phyloP scores from a whole-genome alignment of 495 filamentous ascomycete species.

The Podospora pseudoanserina region DNA sequence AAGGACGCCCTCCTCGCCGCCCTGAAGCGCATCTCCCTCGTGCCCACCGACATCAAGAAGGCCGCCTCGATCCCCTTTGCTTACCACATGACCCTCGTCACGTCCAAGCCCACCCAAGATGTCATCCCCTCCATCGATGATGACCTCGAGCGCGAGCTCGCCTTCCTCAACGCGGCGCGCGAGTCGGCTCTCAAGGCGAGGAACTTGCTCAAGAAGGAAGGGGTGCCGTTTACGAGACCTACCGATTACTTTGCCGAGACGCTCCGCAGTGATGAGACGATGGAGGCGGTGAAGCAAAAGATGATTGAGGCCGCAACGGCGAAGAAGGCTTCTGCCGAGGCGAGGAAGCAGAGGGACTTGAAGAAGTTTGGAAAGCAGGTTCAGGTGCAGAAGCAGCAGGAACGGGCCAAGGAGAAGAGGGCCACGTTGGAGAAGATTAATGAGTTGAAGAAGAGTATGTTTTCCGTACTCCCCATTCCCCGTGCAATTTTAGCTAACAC shows the following conservation, averaged over 20 bases:
- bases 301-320: slow-evolving; percentile 84
- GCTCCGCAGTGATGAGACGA: slow-evolving; percentile 97
- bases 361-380: slow-evolving; percentile 99
- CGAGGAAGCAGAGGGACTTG: slow-evolving; percentile 84
- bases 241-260: slow-evolving; percentile 98
- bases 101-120: slow-evolving; percentile 45
- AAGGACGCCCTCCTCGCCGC: slow-evolving; percentile 74
- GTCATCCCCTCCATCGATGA: slow-evolving; percentile 72
- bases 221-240: slow-evolving; percentile 78
- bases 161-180: slow-evolving; percentile 90
- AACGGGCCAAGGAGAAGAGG: slow-evolving; percentile 84
- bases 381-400: slow-evolving; percentile 92
- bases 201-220: slow-evolving; percentile 70
- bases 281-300: slow-evolving; percentile 93
- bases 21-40: slow-evolving; percentile 70
- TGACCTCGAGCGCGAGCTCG: slow-evolving; percentile 80
- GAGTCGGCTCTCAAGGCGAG: slow-evolving; percentile 70
- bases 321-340: slow-evolving; percentile 90
- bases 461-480: slow-evolving; percentile 8
- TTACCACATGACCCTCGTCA: slow-evolving; percentile 52
- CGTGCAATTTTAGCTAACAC: slow-evolving; percentile 11
- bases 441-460: slow-evolving; percentile 84
- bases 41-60: slow-evolving; percentile 41
- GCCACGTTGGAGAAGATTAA: slow-evolving; percentile 92
- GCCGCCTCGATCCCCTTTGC: slow-evolving; percentile 41